Conservation (phyloP, 2,329 filamentous ascomycete genomes). For the Onygenales sp. region DNA sequence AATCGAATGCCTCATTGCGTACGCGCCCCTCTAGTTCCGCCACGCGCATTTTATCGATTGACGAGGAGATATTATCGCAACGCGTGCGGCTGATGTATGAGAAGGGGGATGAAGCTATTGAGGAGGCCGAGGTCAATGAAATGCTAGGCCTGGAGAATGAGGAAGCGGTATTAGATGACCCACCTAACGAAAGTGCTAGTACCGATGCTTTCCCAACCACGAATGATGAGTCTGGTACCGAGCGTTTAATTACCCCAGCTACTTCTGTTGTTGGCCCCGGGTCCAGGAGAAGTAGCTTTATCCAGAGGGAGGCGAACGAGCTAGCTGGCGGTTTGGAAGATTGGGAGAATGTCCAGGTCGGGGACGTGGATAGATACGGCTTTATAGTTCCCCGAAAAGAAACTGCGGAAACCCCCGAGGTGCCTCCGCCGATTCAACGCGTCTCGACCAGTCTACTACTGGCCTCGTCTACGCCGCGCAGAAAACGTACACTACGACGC, state of each 20-base stretch:
- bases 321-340: conserved; percentile 56
- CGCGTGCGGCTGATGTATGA: conserved; percentile 57
- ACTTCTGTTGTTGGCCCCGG: conserved; percentile 15
- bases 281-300: conserved; percentile 22
- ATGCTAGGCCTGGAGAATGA: conserved; percentile 27
- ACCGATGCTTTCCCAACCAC: conserved; percentile 18
- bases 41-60: conserved; percentile 49
- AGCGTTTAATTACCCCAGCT: conserved; percentile 21
- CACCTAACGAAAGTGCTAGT: conserved; percentile 20
- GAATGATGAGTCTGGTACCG: conserved; percentile 18
- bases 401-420: conserved; percentile 19
- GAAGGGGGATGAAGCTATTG: conserved; percentile 48
- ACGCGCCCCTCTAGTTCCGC: conserved; percentile 27
- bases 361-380: conserved; percentile 55
- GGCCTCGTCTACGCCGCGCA: conserved; percentile 46
- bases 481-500: conserved; percentile 43
- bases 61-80: conserved; percentile 54
- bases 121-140: conserved; percentile 30
- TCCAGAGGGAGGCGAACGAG: conserved; percentile 45
- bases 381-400: conserved; percentile 45
- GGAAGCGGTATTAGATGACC: conserved; percentile 32
- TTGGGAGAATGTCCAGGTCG: conserved; percentile 51
- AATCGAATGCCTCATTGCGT: conserved; percentile 28
- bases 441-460: conserved; percentile 52
- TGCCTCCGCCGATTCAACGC: conserved; percentile 42